Evolutionary conservation across 106 monocot genomes (phyloP).

Genomic region (Apostasia ramifera): DNA sequence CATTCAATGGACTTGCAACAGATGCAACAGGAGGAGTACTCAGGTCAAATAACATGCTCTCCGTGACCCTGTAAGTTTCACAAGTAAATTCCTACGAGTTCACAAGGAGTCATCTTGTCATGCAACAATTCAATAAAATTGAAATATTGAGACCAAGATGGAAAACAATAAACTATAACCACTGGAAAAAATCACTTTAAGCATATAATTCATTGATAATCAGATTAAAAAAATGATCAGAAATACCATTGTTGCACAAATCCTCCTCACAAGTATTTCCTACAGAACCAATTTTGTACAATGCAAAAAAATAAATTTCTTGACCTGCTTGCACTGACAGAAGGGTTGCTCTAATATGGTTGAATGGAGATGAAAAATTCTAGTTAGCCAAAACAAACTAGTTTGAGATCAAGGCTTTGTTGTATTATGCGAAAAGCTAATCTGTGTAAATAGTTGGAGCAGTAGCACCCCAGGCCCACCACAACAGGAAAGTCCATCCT

Average conservation of each 20-base stretch:
- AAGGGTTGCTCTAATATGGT: too few relatives aligned
- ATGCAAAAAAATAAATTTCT: constrained; percentile 1
- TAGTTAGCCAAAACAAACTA: too few relatives aligned
- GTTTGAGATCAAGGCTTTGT: too few relatives aligned
- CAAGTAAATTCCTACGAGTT: neutral
- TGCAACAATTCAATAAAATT: neutral
- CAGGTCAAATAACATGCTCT: constrained; percentile 29
- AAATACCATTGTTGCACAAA: neutral
- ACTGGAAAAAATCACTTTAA: neutral
- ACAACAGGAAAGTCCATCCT: neutral
- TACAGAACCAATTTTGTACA: too few relatives aligned
- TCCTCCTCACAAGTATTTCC: too few relatives aligned
- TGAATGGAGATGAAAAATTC: too few relatives aligned
- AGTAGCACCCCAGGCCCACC: neutral
- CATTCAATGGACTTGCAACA: constrained; percentile 17
- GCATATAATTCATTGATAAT: neutral
- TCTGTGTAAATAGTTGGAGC: neutral
- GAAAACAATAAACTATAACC: neutral
- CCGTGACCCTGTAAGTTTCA: constrained; percentile 21
- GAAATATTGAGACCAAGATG: neutral
- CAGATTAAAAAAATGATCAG: neutral
- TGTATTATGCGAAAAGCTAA: neutral
- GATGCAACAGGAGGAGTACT: constrained; percentile 15
- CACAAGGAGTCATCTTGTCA: neutral
- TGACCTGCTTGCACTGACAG: too few relatives aligned